These are phyloP conservation scores for Vigna unguiculata DNA, from an alignment of 306 rosid genomes.

Conservation along the genomic window DNA sequence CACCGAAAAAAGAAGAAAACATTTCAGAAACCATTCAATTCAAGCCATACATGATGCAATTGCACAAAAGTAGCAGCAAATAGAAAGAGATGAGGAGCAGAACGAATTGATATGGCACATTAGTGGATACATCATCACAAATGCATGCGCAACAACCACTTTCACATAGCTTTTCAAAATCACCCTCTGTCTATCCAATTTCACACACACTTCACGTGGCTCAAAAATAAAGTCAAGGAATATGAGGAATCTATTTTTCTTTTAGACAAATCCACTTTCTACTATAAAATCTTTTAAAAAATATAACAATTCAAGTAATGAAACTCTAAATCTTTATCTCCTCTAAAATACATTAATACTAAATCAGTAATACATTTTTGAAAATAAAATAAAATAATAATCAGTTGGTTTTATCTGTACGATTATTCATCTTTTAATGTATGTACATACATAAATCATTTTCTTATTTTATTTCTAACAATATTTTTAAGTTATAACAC, in stretches of 20 bases:
- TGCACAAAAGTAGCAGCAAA: background rate
- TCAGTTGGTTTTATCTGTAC: no score
- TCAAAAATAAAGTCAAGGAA: background rate
- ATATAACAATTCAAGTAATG: background rate
- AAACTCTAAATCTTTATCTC: no score
- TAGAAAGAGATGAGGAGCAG: background rate
- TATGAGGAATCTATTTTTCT: background rate
- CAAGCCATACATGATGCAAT: background rate
- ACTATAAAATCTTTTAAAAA: no score
- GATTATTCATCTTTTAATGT: no score
- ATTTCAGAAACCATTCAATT: background rate
- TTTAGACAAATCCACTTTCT: background rate
- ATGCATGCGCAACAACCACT: background rate
- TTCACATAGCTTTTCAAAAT: background rate
- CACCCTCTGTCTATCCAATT: background rate
- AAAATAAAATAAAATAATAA: no score
- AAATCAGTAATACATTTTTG: no score
- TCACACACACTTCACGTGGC: background rate
- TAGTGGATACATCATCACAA: background rate
- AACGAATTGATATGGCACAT: background rate
- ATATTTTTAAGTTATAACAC: no score
- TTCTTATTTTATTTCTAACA: no score
- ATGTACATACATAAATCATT: no score
- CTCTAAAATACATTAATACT: no score
- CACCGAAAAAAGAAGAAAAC: background rate